Base-by-base conservation (phyloP, 306 rosid species). In the Abrus precatorius region DNA sequence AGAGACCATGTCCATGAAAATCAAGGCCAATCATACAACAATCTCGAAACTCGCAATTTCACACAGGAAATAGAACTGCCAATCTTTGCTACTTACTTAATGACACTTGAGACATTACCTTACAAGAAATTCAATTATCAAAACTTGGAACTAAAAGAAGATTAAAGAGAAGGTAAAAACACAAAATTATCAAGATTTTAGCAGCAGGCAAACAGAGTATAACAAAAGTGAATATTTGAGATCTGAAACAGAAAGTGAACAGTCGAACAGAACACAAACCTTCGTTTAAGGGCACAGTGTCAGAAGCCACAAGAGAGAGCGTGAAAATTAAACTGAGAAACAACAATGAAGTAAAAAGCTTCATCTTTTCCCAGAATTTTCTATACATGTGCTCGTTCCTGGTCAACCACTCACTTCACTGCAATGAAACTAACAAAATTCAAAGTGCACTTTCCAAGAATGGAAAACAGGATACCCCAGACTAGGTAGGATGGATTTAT, bases 241-340 rank as follows among this genome's bases (percentile, higher is more conserved):
- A 95, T 92, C 97, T 85, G 86, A 77, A 67, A 54, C 41, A 80
- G 62, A 67, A 67, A 78, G 36, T 32, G 72, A 83, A 45, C 3
- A 7, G 59, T 47, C 12, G 10, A 72, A 29, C 0, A 30, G 5
- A 53, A 82, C 45, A 74, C 70, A 29, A 67, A 96, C 99, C 98
- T 92, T 96, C 99, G 28, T 85, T 81, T 47, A 86, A 66, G 74
- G 89, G 83, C 56, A 87, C 79, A 38, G 88, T 78, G 63, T 87
- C 85, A 70, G 92, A 80, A 50, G 77, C 82, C 81, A 78, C 91
- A 57, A 85, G 62, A 80, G 85, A 84, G 77, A 85, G 65, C n/a
- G 80, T 84, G 52, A 59, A 86, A 67, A 90, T 70, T 41, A 91
- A 86, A 80, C 76, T 65, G 52, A 90, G 82, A 77, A 90, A 63